Evolutionary conservation across 805 yeast species (phyloP).

Genomic region (Scheffersomyces lignosus): DNA sequence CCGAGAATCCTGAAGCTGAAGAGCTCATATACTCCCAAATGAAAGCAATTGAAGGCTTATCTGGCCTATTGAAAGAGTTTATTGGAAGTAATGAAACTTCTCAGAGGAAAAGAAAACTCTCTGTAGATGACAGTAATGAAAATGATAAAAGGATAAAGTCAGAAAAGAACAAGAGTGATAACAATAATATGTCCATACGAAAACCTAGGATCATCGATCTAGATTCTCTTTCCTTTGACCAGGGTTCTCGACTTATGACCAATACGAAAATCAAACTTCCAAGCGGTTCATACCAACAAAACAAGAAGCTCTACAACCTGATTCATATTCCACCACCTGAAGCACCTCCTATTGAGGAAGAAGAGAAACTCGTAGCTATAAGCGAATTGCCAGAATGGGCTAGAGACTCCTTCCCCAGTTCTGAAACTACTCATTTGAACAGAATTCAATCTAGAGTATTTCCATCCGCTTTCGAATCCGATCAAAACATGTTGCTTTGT

Average conservation of each 20-base stretch:
- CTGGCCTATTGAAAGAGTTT: constrained; percentile 43
- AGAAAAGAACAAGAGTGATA: constrained; percentile 2
- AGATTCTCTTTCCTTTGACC: constrained; percentile 62
- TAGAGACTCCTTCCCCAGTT: constrained; percentile 65
- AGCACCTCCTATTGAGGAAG: constrained; percentile 38
- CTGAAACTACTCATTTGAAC: constrained; percentile 68
- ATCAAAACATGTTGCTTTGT: constrained; percentile 76
- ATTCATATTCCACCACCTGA: constrained; percentile 88
- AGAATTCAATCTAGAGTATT: constrained; percentile 80
- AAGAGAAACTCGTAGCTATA: constrained; percentile 54
- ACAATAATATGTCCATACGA: too few relatives aligned
- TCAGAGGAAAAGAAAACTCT: constrained; percentile 22
- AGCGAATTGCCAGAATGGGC: constrained; percentile 80
- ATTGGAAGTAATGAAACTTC: constrained; percentile 6
- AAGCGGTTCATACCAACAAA: constrained; percentile 76
- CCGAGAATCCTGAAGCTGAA: constrained; percentile 25
- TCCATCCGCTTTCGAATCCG: constrained; percentile 73
- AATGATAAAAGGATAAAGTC: constrained; percentile 10
- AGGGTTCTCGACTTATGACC: constrained; percentile 70
- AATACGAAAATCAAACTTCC: constrained; percentile 73
- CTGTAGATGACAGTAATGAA: constrained; percentile 5
- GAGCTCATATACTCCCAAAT: constrained; percentile 43
- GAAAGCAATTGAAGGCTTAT: constrained; percentile 40
- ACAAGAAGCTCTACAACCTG: constrained; percentile 76
- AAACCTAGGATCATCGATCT: constrained; percentile 62